Evolutionary conservation across 1,284 basidiomycete species (phyloP), one percentile per base, ranked within the genome.

Genomic region (Leccinum pachyderme): DNA sequence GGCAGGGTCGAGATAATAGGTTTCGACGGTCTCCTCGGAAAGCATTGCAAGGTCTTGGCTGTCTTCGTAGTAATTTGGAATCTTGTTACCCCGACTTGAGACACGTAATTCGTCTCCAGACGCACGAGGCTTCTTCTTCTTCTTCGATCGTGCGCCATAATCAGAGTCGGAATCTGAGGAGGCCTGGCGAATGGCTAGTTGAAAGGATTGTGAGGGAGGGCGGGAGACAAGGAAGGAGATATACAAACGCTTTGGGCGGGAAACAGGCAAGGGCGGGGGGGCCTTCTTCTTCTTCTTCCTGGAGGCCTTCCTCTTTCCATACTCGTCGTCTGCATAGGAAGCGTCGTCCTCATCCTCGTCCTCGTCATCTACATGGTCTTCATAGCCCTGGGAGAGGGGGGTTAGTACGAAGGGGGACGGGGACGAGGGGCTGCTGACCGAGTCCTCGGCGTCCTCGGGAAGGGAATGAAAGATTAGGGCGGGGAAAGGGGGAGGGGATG

Each of bases 61-160:
- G 63, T 92, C 90, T 64, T 93, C 91, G 56, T 88, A 76, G 68
- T 95, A 95, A 68, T 92, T 94, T 37, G 91, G 89, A 50, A 92
- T 81, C 72, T 86, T 91, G 66, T 80, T 86, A 53, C 88, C 91
- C 25, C 93, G 81, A 57, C 86, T 89, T 41, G 92, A 90, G 47
- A 92, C 81, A 66, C 92, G 89, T 47, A 91, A 76, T 65, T 90
- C 89, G 58, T 87, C 86, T 47, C 72, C 77, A 55, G 72, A 79
- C 66, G 70, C 76, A 56, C 75, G 81, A 65, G 74, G 75, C 70
- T 82, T 87, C 76, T 91, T 92, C 78, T 90, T 91, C 77, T 92
- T 93, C 78, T 92, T 89, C 41, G 89, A 84, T 58, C 90, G 88
- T 32, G 86, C 79, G 35, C 88, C 92, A 67, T 95, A 95, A 65